Evolutionary conservation across 1,139 yeast species (phyloP).

Genomic region (Pichia sp.): DNA sequence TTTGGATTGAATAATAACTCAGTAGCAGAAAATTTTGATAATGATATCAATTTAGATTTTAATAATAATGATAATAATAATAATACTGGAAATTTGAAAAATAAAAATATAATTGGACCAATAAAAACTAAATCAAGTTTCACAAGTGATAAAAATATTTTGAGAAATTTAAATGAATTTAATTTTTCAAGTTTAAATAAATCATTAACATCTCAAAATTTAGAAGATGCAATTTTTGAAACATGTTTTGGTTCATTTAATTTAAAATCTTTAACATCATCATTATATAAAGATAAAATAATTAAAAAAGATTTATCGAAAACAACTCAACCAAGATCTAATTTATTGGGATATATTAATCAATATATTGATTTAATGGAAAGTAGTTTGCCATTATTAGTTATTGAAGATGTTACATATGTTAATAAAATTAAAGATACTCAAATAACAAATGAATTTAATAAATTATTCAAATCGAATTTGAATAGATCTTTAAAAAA

Average conservation of each 20-base stretch:
- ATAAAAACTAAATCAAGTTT: too few relatives aligned
- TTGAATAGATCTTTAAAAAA: background rate
- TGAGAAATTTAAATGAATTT: background rate
- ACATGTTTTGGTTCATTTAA: background rate
- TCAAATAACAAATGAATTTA: constrained; percentile 17
- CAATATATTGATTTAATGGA: constrained; percentile 11
- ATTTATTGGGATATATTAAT: constrained; percentile 8
- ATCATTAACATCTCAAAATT: background rate
- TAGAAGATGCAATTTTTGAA: constrained; percentile 1
- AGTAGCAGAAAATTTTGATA: too few relatives aligned
- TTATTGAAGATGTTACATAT: constrained; percentile 15
- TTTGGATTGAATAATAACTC: background rate
- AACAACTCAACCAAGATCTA: background rate
- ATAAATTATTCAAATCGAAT: constrained; percentile 10
- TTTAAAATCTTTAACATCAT: background rate
- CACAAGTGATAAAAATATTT: too few relatives aligned
- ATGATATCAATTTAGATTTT: too few relatives aligned
- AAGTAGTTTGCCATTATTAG: constrained; percentile 13
- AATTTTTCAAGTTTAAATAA: background rate
- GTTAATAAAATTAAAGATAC: constrained; percentile 19
- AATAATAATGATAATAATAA: too few relatives aligned
- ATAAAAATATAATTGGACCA: too few relatives aligned
- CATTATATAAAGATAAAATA: background rate
- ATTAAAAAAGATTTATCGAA: constrained; percentile 1
- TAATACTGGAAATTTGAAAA: too few relatives aligned